Conservation (phyloP, 2,329 filamentous ascomycete species). For the Leptographium wingfieldii region DNA sequence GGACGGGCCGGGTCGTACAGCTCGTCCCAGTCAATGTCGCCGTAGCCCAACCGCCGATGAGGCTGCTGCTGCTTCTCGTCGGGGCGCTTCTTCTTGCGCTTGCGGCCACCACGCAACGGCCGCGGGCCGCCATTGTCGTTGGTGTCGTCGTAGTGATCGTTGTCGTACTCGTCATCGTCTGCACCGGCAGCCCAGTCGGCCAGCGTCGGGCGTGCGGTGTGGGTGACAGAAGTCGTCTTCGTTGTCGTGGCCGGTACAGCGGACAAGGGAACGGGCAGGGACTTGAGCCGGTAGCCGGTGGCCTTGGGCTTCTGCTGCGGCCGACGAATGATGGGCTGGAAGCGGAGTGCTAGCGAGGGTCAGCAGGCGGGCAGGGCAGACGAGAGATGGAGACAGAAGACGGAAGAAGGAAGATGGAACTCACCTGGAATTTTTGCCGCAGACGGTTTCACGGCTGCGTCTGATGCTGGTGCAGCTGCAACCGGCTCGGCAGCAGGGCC, state of each 20-base stretch:
- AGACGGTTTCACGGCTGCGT: slow-evolving; percentile 29
- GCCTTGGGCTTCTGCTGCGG: slow-evolving; percentile 48
- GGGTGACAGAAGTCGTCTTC: slow-evolving; percentile 13
- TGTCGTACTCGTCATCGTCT: background rate
- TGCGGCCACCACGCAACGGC: slow-evolving; percentile 55
- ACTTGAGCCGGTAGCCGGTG: slow-evolving; percentile 34
- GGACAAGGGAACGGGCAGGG: background rate
- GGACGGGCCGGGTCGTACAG: slow-evolving; percentile 76
- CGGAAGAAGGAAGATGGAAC: background rate
- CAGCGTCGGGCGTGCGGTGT: slow-evolving; percentile 37
- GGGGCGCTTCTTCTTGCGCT: slow-evolving; percentile 42
- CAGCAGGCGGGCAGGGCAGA: background rate
- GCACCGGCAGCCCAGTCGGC: slow-evolving; percentile 67
- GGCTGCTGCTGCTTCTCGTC: slow-evolving; percentile 36
- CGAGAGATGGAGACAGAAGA: too few species aligned
- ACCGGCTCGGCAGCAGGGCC: slow-evolving; percentile 28
- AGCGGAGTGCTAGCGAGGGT: slow-evolving; percentile 49
- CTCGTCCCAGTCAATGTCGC: slow-evolving; percentile 68
- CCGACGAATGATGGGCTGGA: slow-evolving; percentile 78
- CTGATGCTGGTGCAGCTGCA: slow-evolving; percentile 19
- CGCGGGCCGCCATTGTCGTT: slow-evolving; percentile 13
- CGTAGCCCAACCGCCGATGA: slow-evolving; percentile 40
- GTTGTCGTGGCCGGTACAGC: slow-evolving; percentile 7
- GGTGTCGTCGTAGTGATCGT: background rate
- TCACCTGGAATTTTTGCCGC: slow-evolving; percentile 40